Conservation (phyloP, 441 rosid species). For the Erysimum cheiri region DNA sequence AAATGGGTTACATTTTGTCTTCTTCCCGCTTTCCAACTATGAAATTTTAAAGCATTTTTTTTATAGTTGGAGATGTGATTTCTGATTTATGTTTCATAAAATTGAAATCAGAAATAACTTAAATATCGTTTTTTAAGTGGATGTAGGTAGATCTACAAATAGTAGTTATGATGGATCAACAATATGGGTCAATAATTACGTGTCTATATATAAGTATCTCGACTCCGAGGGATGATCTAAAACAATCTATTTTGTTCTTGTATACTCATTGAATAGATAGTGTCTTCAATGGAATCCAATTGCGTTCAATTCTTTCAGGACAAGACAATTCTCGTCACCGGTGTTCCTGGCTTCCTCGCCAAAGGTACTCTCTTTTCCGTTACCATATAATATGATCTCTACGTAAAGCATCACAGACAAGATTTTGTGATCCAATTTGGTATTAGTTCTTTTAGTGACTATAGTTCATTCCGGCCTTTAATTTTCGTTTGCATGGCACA, state of each 20-base stretch:
- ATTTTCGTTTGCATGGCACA: constrained; percentile 15
- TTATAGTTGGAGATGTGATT: not conserved
- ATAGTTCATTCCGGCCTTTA: not conserved
- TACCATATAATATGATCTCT: not conserved
- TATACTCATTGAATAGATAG: not conserved
- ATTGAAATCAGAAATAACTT: not conserved
- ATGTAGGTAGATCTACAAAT: constrained; percentile 37
- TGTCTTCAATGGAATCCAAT: constrained; percentile 35
- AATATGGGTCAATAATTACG: constrained; percentile 14
- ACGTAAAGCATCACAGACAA: not conserved
- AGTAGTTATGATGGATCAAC: constrained; percentile 39
- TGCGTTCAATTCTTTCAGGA: constrained; percentile 51
- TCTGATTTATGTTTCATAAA: not conserved
- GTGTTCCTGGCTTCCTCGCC: constrained; percentile 63
- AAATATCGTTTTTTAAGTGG: not conserved
- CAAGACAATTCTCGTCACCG: constrained; percentile 52
- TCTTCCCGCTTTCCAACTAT: not conserved
- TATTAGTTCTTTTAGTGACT: not conserved
- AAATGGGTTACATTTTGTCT: not conserved
- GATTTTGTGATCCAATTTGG: constrained; percentile 5
- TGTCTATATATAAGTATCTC: constrained; percentile 22
- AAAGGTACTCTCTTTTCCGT: constrained; percentile 38
- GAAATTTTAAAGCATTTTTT: not conserved
- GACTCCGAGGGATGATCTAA: not conserved
- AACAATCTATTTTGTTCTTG: not conserved